Conservation (phyloP, 2,329 filamentous ascomycete genomes). For the Fusarium armeniacum region DNA sequence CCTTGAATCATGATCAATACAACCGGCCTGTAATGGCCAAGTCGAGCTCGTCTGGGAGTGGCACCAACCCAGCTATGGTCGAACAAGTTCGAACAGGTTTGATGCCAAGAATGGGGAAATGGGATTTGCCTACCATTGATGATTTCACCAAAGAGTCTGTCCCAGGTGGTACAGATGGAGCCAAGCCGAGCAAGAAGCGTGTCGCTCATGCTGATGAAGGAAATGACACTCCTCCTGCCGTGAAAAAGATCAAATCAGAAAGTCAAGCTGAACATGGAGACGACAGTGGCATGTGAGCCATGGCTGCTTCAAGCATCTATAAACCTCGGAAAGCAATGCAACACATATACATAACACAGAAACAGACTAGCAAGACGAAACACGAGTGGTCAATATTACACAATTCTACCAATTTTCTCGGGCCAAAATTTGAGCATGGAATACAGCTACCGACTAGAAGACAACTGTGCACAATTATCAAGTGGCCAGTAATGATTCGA, state of each 20-base stretch:
- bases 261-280: not conserved
- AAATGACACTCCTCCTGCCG: not conserved
- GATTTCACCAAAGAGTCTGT: constrained; percentile 47
- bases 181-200: constrained; percentile 3
- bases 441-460: too few relatives aligned
- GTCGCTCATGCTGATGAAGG: not conserved
- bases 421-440: not conserved
- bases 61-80: constrained; percentile 40
- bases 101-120: constrained; percentile 8
- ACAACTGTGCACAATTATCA: not conserved
- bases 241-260: constrained; percentile 39
- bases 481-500: not conserved
- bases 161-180: constrained; percentile 3
- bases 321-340: constrained; percentile 21
- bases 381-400: not conserved
- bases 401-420: not conserved
- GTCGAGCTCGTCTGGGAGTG: constrained; percentile 4
- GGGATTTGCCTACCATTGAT: constrained; percentile 45
- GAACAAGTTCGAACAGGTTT: constrained; percentile 50
- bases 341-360: constrained; percentile 1
- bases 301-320: constrained; percentile 8
- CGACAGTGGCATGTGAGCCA: not conserved
- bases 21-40: constrained; percentile 42
- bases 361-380: not conserved
- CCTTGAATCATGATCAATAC: constrained; percentile 44